Percentiles rank a stretch among this genome's conserved stretches.
Conservation (phyloP, 495 filamentous ascomycete genomes). For the Penicillium canariense region DNA sequence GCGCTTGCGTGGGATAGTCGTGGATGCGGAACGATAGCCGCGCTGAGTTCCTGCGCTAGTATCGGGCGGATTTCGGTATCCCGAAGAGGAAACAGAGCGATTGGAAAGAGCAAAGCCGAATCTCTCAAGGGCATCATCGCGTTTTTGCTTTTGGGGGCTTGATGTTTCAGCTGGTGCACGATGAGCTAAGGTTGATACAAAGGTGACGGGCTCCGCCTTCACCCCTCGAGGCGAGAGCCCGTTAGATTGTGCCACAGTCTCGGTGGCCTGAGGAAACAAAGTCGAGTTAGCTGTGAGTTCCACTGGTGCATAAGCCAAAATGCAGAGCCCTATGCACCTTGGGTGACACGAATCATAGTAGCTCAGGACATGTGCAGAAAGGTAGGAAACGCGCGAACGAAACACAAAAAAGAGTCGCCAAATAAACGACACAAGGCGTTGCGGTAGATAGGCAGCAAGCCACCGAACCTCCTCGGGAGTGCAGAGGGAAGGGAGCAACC, state of each 20-base stretch:
- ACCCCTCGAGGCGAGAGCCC: not conserved
- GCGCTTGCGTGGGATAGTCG: not conserved
- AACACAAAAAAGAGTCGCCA: no score
- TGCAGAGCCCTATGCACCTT: not conserved
- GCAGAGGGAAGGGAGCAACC: not conserved
- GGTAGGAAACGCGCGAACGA: not conserved
- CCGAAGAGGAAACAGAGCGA: not conserved
- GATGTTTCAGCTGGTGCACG: not conserved
- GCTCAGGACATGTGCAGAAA: not conserved
- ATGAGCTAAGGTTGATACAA: slow-evolving; percentile 6
- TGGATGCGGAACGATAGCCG: not conserved
- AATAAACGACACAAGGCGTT: no score
- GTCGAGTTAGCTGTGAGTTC: not conserved
- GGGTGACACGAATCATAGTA: not conserved
- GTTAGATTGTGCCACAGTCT: not conserved
- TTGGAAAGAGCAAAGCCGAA: not conserved
- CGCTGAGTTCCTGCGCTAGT: not conserved
- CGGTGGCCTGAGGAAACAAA: not conserved
- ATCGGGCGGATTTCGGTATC: not conserved
- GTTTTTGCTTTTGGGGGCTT: not conserved
- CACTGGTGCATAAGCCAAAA: not conserved
- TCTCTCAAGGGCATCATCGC: not conserved
- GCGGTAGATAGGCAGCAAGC: no score
- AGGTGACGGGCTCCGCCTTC: not conserved
- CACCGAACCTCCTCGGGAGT: no score